These are phyloP conservation scores for Colletotrichum musicola DNA, from an alignment of 2,329 filamentous ascomycete species.

Conservation along the genomic window DNA sequence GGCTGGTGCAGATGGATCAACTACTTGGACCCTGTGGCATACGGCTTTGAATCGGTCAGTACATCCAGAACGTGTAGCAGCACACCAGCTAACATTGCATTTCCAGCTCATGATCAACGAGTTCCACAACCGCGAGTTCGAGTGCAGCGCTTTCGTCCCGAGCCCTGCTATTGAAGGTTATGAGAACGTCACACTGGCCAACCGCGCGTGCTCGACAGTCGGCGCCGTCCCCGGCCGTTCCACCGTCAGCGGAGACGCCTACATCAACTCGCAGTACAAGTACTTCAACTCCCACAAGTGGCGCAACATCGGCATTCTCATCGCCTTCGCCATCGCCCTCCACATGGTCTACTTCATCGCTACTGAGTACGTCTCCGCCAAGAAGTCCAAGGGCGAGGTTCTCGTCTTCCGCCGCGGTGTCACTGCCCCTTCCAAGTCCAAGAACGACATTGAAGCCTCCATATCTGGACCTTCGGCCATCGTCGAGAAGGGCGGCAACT, in stretches of 20 bases:
- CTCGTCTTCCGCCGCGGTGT: constrained; percentile 67
- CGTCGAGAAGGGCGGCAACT: constrained; percentile 32
- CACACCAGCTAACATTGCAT: background rate
- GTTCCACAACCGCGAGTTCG: constrained; percentile 63
- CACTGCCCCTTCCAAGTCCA: constrained; percentile 22
- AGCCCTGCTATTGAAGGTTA: constrained; percentile 37
- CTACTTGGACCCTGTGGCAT: constrained; percentile 64
- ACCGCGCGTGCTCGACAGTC: constrained; percentile 57
- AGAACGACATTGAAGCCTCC: constrained; percentile 34
- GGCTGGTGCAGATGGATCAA: constrained; percentile 68
- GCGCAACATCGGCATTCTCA: constrained; percentile 69
- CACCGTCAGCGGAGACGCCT: constrained; percentile 59
- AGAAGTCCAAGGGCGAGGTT: constrained; percentile 72
- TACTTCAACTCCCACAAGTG: constrained; percentile 62
- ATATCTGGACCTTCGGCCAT: constrained; percentile 33
- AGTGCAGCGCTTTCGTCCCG: constrained; percentile 41
- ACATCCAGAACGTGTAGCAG: too few species aligned
- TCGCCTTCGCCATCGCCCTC: constrained; percentile 63
- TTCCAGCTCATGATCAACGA: constrained; percentile 68
- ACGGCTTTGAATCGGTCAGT: constrained; percentile 74
- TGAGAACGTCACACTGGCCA: constrained; percentile 34
- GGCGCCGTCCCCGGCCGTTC: constrained; percentile 58
- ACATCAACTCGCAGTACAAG: constrained; percentile 57
- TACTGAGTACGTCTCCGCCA: constrained; percentile 59
- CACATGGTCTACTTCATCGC: constrained; percentile 61